phyloP scores from a whole-genome alignment of 805 yeast species.

The Kodamaea kakaduensis region DNA sequence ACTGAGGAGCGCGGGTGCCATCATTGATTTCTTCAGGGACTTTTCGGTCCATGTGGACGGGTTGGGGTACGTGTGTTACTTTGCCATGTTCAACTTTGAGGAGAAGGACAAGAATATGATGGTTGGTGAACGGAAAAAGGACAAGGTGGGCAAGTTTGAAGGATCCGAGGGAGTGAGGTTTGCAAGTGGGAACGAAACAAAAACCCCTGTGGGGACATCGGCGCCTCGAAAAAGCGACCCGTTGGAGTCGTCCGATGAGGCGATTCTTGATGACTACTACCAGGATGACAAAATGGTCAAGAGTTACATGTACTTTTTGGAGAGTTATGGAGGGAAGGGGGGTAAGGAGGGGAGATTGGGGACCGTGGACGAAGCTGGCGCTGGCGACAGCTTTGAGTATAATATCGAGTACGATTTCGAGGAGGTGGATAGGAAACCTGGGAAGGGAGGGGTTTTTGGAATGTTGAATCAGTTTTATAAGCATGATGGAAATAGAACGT shows the following conservation, averaged over 20 bases:
- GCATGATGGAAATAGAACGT: constrained; percentile 16
- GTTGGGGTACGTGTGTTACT: constrained; percentile 88
- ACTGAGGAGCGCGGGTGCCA: constrained; percentile 66
- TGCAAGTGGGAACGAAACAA: constrained; percentile 1
- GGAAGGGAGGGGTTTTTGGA: constrained; percentile 59
- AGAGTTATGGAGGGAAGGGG: constrained; percentile 54
- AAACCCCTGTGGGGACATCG: constrained; percentile 5
- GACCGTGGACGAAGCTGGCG: neutral
- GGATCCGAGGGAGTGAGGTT: too few relatives aligned
- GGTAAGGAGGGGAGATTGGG: neutral
- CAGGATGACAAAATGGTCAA: constrained; percentile 88
- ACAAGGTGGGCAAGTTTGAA: constrained; percentile 7
- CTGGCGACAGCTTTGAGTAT: constrained; percentile 2
- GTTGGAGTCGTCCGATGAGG: constrained; percentile 16
- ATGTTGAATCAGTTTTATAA: constrained; percentile 77
- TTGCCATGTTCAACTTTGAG: constrained; percentile 87
- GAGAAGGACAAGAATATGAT: constrained; percentile 48
- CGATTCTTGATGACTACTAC: constrained; percentile 34
- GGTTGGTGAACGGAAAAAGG: constrained; percentile 24
- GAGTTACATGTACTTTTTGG: constrained; percentile 82
- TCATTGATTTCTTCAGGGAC: constrained; percentile 89
- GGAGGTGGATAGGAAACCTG: constrained; percentile 5
- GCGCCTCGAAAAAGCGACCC: constrained; percentile 12
- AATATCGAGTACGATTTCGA: neutral
- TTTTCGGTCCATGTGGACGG: constrained; percentile 90